Percentiles rank a stretch among this genome's conserved stretches.
Evolutionary conservation across 192 early-diverging fungal genomes (phyloP).

Genomic region (Jimgerdemannia lactiflua): DNA sequence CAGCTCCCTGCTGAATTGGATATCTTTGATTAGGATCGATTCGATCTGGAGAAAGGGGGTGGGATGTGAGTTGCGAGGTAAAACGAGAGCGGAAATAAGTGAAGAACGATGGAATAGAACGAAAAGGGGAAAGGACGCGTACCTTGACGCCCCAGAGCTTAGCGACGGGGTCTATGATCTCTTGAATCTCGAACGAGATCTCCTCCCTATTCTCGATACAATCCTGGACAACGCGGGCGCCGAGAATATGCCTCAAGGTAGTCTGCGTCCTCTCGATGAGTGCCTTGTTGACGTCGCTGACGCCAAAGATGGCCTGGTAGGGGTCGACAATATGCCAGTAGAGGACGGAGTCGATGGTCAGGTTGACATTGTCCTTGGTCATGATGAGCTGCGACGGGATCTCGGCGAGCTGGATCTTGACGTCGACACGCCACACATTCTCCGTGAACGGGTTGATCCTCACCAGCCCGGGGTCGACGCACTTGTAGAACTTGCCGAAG

Average conservation of each 20-base stretch:
- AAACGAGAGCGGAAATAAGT: no score
- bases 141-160: conserved; percentile 76
- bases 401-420: conserved; percentile 60
- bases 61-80: no score
- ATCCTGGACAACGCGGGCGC: conserved; percentile 80
- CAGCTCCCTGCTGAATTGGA: conserved; percentile 70
- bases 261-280: conserved; percentile 89
- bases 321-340: conserved; percentile 84
- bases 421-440: conserved; percentile 42
- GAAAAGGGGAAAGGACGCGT: conserved; percentile 14
- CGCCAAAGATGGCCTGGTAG: conserved; percentile 75
- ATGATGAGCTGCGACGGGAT: conserved; percentile 74
- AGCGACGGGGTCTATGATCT: conserved; percentile 81
- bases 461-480: conserved; percentile 54
- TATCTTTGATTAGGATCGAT: conserved; percentile 86
- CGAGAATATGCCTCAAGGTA: conserved; percentile 79
- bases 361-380: conserved; percentile 90
- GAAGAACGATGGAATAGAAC: no score
- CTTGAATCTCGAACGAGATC: conserved; percentile 80
- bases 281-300: conserved; percentile 70
- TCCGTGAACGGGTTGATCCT: conserved; percentile 51
- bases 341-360: conserved; percentile 82
- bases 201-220: conserved; percentile 85
- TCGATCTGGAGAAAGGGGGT: conserved; percentile 46
- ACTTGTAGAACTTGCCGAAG: conserved; percentile 63